Evolutionary conservation across 805 yeast genomes (phyloP).

Genomic region (Cyberlindnera mrakii): DNA sequence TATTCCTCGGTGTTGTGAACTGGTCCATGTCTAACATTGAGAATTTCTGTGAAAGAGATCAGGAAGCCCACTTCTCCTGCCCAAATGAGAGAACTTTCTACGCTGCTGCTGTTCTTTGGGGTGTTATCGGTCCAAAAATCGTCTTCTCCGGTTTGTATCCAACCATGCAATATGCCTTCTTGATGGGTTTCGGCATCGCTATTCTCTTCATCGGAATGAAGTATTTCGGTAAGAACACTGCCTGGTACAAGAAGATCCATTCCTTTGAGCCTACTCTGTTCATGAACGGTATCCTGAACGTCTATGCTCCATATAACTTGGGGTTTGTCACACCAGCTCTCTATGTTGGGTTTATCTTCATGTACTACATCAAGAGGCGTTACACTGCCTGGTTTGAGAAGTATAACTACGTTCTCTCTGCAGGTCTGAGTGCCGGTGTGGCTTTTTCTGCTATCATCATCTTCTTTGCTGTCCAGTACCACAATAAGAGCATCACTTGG

Average conservation of each 20-base stretch:
- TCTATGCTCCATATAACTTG: constrained; percentile 46
- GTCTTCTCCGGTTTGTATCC: constrained; percentile 57
- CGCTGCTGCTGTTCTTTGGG: constrained; percentile 38
- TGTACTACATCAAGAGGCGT: constrained; percentile 35
- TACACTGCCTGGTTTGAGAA: constrained; percentile 47
- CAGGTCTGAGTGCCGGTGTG: constrained; percentile 56
- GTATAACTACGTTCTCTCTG: constrained; percentile 45
- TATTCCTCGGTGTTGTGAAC: constrained; percentile 28
- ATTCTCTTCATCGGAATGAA: constrained; percentile 25
- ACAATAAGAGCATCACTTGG: constrained; percentile 42
- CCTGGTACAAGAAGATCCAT: constrained; percentile 5
- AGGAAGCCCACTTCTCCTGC: constrained; percentile 34
- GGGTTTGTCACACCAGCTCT: constrained; percentile 29
- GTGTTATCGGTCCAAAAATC: constrained; percentile 50
- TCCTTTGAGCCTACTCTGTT: constrained; percentile 44
- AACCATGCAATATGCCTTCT: constrained; percentile 55
- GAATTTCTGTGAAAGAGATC: constrained; percentile 30
- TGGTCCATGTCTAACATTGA: constrained; percentile 30
- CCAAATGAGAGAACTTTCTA: constrained; percentile 38
- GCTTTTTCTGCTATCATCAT: constrained; percentile 47
- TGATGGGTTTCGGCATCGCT: constrained; percentile 42
- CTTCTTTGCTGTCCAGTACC: constrained; percentile 46
- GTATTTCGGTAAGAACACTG: constrained; percentile 17
- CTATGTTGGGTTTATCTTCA: constrained; percentile 33
- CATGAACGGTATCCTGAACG: constrained; percentile 42